A percentile compares a stretch with the other conserved stretches of the same genome.
These are phyloP conservation scores for Gossypium arboreum DNA, from an alignment of 345 rosid genomes.

Conservation along the genomic window DNA sequence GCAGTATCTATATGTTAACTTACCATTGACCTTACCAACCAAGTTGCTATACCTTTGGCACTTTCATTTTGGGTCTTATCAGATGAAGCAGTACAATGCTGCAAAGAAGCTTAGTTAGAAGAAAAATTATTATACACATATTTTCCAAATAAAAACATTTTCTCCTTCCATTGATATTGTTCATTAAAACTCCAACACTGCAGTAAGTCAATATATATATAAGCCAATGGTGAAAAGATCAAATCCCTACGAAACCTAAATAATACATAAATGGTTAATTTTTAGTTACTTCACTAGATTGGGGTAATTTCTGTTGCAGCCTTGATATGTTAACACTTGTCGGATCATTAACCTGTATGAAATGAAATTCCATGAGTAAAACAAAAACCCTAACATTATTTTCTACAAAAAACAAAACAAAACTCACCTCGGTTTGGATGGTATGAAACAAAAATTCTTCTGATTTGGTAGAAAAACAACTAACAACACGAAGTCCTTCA, in stretches of 20 bases:
- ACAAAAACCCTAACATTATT: background rate
- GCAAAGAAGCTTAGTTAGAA: background rate
- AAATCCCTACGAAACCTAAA: background rate
- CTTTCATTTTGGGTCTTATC: background rate
- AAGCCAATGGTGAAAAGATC: background rate
- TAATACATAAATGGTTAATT: background rate
- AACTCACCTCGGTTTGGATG: conserved; percentile 45
- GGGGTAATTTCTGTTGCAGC: conserved; percentile 35
- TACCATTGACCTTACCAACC: background rate
- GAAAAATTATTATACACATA: background rate
- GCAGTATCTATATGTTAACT: background rate
- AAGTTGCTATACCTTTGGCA: background rate
- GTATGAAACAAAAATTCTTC: conserved; percentile 42
- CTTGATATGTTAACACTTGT: conserved; percentile 23
- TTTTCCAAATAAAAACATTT: background rate
- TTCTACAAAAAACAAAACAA: background rate
- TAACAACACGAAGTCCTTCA: conserved; percentile 46
- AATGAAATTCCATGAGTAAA: background rate
- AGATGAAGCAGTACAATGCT: background rate
- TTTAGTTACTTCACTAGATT: conserved; percentile 11
- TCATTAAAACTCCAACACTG: background rate
- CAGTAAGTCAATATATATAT: background rate
- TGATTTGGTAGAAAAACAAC: conserved; percentile 47
- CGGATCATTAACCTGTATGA: conserved; percentile 42
- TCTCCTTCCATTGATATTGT: background rate